phyloP scores from a whole-genome alignment of 2,329 filamentous ascomycete genomes.

The Hymenoscyphus repandus region DNA sequence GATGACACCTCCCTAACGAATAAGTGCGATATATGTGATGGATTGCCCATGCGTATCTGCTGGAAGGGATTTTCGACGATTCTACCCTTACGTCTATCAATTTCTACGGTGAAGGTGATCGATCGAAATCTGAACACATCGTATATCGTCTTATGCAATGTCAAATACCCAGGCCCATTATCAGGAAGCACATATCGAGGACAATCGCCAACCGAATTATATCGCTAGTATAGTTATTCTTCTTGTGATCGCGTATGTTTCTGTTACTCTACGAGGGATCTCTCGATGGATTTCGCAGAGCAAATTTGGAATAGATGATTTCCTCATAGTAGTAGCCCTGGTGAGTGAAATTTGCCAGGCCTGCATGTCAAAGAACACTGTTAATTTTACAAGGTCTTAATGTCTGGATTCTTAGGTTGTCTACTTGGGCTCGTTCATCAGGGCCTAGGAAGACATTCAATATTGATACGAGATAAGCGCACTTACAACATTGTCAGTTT shows the following conservation, averaged over 20 bases:
- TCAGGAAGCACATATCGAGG: background rate
- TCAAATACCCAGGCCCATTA: background rate
- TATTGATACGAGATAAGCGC: background rate
- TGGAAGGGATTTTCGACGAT: no score
- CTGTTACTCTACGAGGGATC: background rate
- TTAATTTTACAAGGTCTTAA: background rate
- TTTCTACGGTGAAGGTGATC: no score
- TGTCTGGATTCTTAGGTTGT: background rate
- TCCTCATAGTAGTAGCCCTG: background rate
- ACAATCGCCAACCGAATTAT: background rate
- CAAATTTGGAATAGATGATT: conserved; percentile 1
- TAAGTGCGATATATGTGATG: no score
- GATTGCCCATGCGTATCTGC: no score
- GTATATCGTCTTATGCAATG: background rate
- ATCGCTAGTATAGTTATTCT: background rate
- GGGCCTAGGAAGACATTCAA: background rate
- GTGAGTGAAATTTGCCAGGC: background rate
- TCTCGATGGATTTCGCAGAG: background rate
- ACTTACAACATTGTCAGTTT: background rate
- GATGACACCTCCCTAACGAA: no score
- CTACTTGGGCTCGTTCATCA: background rate
- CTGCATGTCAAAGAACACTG: background rate
- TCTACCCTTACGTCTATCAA: no score
- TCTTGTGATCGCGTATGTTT: background rate
- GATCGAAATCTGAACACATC: no score